phyloP scores from a whole-genome alignment of 2,329 filamentous ascomycete genomes.

The Harringtonia aguacate region DNA sequence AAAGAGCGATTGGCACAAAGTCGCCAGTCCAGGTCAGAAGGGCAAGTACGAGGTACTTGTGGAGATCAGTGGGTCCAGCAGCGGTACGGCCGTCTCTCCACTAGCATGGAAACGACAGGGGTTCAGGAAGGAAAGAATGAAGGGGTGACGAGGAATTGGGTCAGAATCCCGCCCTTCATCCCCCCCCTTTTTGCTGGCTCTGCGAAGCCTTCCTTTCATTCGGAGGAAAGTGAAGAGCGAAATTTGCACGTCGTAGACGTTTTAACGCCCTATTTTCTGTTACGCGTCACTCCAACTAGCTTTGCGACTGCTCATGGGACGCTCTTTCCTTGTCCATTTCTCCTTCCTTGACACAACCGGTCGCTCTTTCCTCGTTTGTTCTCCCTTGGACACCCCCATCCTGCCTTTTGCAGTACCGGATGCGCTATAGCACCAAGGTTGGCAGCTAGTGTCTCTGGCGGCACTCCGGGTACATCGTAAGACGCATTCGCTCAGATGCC shows the following conservation, averaged over 20 bases:
- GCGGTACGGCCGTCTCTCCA: constrained; percentile 1
- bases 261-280: not conserved
- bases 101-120: constrained; percentile 6
- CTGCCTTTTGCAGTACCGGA: too few species aligned
- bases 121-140: constrained; percentile 1
- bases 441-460: too few species aligned
- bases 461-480: too few species aligned
- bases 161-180: not conserved
- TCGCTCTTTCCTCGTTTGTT: too few species aligned
- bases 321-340: too few species aligned
- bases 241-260: not conserved
- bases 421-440: too few species aligned
- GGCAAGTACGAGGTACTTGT: constrained; percentile 4
- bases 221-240: too few species aligned
- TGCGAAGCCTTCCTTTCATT: not conserved
- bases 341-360: too few species aligned
- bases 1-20: not conserved
- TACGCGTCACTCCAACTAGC: not conserved
- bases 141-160: constrained; percentile 10
- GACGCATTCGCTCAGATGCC: too few species aligned
- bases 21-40: too few species aligned
- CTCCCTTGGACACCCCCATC: too few species aligned
- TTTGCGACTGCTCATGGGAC: too few species aligned
- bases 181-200: not conserved
- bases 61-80: constrained; percentile 10